Conservation (phyloP, 1,284 basidiomycete genomes). For the Moesziomyces sp. region DNA sequence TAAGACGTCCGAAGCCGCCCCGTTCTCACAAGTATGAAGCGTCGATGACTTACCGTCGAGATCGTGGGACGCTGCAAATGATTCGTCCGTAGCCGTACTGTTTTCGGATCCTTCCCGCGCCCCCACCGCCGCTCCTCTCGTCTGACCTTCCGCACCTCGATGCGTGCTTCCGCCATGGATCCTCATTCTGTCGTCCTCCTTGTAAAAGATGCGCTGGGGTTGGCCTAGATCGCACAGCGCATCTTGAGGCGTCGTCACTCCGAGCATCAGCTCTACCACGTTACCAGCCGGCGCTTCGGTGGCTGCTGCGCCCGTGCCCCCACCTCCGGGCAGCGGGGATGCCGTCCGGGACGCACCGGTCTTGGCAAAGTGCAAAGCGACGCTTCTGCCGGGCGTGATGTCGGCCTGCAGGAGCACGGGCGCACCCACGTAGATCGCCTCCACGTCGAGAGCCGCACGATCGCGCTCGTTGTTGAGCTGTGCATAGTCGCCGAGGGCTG, state of each 20-base stretch:
- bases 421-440: conserved; percentile 37
- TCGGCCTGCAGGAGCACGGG: conserved; percentile 20
- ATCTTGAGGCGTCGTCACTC: conserved; percentile 45
- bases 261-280: conserved; percentile 30
- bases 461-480: conserved; percentile 34
- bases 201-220: conserved; percentile 49
- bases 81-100: conserved; percentile 20
- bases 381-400: conserved; percentile 22
- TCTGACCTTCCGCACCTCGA: background rate
- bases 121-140: background rate
- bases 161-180: conserved; percentile 24
- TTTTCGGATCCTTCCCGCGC: conserved; percentile 12
- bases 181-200: conserved; percentile 48
- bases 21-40: no score
- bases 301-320: conserved; percentile 1
- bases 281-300: conserved; percentile 1
- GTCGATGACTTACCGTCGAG: conserved; percentile 6
- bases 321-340: conserved; percentile 9
- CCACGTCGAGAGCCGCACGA: conserved; percentile 34
- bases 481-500: conserved; percentile 20
- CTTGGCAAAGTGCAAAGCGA: conserved; percentile 29
- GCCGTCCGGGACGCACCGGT: conserved; percentile 4
- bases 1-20: no score
- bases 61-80: conserved; percentile 7
- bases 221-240: conserved; percentile 40